Percentiles rank a stretch among this genome's conserved stretches.
Conservation (phyloP, 306 rosid genomes). For the Alnus rubra region DNA sequence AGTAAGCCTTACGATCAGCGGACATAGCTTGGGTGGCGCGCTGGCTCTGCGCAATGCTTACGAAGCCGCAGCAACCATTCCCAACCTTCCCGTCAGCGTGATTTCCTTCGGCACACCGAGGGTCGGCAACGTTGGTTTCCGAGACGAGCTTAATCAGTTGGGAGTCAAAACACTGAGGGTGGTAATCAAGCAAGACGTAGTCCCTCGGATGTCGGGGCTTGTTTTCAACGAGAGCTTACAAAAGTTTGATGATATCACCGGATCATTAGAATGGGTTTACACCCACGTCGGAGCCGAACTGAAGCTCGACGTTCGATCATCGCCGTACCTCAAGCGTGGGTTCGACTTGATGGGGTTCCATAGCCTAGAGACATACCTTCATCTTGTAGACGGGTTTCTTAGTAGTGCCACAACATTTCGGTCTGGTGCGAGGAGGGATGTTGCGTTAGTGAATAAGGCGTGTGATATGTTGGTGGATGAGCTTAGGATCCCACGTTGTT, state of each 20-base stretch:
- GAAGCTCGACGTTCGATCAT: conserved; percentile 48
- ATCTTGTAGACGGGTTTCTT: conserved; percentile 64
- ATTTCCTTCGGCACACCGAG: conserved; percentile 75
- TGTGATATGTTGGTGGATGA: conserved; percentile 63
- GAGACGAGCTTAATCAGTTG: conserved; percentile 47
- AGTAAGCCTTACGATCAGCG: conserved; percentile 64
- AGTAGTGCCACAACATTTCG: conserved; percentile 32
- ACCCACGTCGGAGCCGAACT: conserved; percentile 56
- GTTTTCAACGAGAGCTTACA: conserved; percentile 51
- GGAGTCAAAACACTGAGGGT: conserved; percentile 51
- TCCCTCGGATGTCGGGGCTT: conserved; percentile 57
- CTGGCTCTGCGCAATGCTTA: conserved; percentile 60
- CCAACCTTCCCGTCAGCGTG: conserved; percentile 45
- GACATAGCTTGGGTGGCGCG: conserved; percentile 81
- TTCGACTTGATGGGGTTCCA: conserved; percentile 53
- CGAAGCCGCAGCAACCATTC: conserved; percentile 42
- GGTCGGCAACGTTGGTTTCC: conserved; percentile 66
- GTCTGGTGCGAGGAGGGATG: conserved; percentile 57
- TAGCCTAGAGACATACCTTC: conserved; percentile 65
- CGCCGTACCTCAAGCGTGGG: conserved; percentile 55
- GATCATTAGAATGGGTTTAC: conserved; percentile 57
- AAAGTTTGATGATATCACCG: conserved; percentile 40
- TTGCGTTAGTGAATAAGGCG: conserved; percentile 67
- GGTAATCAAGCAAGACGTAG: conserved; percentile 55
- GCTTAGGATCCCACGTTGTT: conserved; percentile 57